These are phyloP conservation scores for Leccinum variabile DNA, from an alignment of 1,284 basidiomycete species.

Conservation along the genomic window DNA sequence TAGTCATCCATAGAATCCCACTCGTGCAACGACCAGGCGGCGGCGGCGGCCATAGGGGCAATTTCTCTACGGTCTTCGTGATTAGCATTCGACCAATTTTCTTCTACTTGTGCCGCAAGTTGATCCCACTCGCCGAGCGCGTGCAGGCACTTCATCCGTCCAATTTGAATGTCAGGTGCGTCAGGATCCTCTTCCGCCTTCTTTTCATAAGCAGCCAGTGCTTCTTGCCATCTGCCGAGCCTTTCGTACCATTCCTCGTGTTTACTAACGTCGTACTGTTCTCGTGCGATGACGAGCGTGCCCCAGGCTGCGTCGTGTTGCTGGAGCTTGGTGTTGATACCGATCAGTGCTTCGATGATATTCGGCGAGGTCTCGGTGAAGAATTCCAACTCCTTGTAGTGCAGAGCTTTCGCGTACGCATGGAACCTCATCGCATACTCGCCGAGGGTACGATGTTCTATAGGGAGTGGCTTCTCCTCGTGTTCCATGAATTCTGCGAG, in stretches of 20 bases:
- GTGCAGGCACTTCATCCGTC: conserved; percentile 95
- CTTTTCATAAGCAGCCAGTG: conserved; percentile 84
- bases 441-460: conserved; percentile 91
- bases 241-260: conserved; percentile 99
- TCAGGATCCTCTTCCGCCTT: conserved; percentile 71
- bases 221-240: conserved; percentile 96
- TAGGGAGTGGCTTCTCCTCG: conserved; percentile 94
- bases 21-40: conserved; percentile 94
- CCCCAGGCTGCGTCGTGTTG: conserved; percentile 98
- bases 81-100: conserved; percentile 84
- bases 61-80: conserved; percentile 89
- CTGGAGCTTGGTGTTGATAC: conserved; percentile 96
- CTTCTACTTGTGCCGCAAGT: conserved; percentile 84
- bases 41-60: conserved; percentile 95
- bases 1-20: conserved; percentile 99
- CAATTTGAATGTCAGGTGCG: conserved; percentile 75
- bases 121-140: conserved; percentile 98
- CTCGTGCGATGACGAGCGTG: conserved; percentile 84
- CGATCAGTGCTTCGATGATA: conserved; percentile 94
- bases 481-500: conserved; percentile 99
- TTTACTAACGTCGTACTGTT: conserved; percentile 82
- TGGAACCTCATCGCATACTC: conserved; percentile 94
- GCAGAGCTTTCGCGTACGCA: conserved; percentile 96
- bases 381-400: conserved; percentile 99
- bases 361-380: conserved; percentile 86